Conservation (phyloP, 1,284 basidiomycete genomes). For the Calocybe gambosa region DNA sequence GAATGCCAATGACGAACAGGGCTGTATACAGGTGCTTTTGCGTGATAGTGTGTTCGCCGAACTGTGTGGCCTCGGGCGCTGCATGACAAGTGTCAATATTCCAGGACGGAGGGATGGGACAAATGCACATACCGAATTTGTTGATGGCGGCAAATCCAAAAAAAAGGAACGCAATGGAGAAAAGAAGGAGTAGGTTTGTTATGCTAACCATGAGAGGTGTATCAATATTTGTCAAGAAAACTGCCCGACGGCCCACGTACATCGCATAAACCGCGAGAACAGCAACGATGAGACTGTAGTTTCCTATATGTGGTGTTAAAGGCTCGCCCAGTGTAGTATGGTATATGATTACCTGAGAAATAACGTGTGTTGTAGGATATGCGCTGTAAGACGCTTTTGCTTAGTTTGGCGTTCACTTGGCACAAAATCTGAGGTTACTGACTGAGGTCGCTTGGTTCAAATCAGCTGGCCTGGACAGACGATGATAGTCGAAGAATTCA, state of each 20-base stretch:
- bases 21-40: constrained; percentile 79
- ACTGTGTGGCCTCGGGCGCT: constrained; percentile 76
- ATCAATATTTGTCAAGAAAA: constrained; percentile 2
- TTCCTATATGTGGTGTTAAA: constrained; percentile 40
- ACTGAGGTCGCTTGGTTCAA: constrained; percentile 67
- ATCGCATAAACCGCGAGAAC: constrained; percentile 86
- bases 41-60: constrained; percentile 74
- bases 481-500: constrained; percentile 89
- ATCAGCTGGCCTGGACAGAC: constrained; percentile 77
- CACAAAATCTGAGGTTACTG: constrained; percentile 22
- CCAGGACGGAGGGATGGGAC: background rate
- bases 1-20: constrained; percentile 75
- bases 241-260: constrained; percentile 39
- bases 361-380: constrained; percentile 95
- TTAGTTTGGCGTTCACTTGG: background rate
- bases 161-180: constrained; percentile 84
- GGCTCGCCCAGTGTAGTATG: background rate
- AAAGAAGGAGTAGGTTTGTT: constrained; percentile 76
- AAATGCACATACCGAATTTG: constrained; percentile 65
- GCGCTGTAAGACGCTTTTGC: constrained; percentile 40
- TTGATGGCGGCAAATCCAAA: constrained; percentile 91
- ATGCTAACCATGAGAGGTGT: constrained; percentile 35
- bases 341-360: constrained; percentile 59
- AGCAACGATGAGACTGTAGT: constrained; percentile 83
- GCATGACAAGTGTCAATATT: constrained; percentile 1